Evolutionary conservation across 495 filamentous ascomycete species (phyloP), one percentile per base, ranked within the genome.

Genomic region (Alectoria sarmentosa): DNA sequence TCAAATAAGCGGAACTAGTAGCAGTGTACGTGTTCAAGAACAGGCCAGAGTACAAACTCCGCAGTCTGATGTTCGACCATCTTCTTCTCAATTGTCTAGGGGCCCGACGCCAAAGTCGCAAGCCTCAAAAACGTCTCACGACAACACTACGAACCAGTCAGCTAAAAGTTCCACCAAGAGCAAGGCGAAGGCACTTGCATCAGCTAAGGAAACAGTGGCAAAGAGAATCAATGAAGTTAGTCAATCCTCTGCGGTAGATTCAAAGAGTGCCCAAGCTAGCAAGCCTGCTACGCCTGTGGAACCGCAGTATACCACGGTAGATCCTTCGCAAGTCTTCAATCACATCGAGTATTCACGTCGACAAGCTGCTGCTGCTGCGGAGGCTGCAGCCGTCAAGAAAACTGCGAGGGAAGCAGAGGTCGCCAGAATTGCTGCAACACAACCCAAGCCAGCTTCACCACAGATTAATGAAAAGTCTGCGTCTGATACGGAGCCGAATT

Each of bases 271-370:
- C 13, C 28, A 46, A 8, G 19, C 23, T n/a, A 44, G 23, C 46
- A 66, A 48, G 28, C 57, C 57, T 11, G 28, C 36, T 37, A 57
- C 64, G 17, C 49, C 39, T 17, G 34, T 44, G 17, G 48, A 55
- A 9, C 62, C 38, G 32, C 34, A 60, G 30, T 65, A 66, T 17
- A 61, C 61, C 7, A 71, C 70, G 4, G 70, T 71, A 3, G 65
- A 74, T 46, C 73, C 72, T 15, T 71, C 60, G 48, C 66, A 74
- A 34, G 67, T 74, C 10, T 74, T 72, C 61, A 71, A 73, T 55
- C 66, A 74, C 28, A 55, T 61, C 37, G 67, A 73, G 30, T 69
- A 66, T 32, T 58, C 67, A 38, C 57, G 67, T 21, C 42, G 67
- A 30, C 70, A 73, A 60, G 66, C 65, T 32, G 64, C 62, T 42